These are phyloP conservation scores for Ophiostoma sp. DNA, from an alignment of 2,329 filamentous ascomycete genomes.

Conservation along the genomic window DNA sequence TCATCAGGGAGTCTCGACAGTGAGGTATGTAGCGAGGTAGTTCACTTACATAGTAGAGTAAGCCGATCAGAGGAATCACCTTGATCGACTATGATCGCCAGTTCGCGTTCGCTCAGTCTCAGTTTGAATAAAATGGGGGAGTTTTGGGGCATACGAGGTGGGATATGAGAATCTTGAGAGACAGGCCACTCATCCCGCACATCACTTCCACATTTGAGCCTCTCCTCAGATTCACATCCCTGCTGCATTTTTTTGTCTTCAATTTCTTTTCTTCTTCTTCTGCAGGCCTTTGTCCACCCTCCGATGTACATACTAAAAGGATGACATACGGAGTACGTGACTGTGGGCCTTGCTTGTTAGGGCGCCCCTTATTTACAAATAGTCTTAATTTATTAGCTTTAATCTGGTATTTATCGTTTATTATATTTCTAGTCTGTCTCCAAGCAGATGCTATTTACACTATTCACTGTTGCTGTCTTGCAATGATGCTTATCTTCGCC, in stretches of 20 bases:
- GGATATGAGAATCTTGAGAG: neutral
- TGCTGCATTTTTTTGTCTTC: neutral
- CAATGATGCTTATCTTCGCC: neutral
- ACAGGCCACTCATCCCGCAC: neutral
- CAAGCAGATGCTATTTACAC: neutral
- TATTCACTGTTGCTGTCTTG: neutral
- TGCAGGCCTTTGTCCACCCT: neutral
- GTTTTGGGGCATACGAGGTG: too few species aligned
- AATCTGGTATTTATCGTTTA: neutral
- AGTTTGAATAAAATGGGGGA: neutral
- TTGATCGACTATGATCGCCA: constrained; percentile 9
- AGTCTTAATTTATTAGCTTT: neutral
- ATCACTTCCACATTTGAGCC: neutral
- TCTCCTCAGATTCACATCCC: neutral
- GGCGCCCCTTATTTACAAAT: neutral
- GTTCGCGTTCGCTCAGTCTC: neutral
- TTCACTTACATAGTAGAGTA: constrained; percentile 14
- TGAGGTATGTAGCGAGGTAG: neutral
- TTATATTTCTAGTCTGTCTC: neutral
- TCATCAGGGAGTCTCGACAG: neutral
- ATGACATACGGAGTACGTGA: neutral
- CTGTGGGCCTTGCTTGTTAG: constrained; percentile 2
- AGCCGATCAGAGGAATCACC: neutral
- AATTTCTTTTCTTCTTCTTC: neutral
- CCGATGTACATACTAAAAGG: neutral